Evolutionary conservation across 1,284 basidiomycete genomes (phyloP).

Genomic region (Hymenochaete sp.): DNA sequence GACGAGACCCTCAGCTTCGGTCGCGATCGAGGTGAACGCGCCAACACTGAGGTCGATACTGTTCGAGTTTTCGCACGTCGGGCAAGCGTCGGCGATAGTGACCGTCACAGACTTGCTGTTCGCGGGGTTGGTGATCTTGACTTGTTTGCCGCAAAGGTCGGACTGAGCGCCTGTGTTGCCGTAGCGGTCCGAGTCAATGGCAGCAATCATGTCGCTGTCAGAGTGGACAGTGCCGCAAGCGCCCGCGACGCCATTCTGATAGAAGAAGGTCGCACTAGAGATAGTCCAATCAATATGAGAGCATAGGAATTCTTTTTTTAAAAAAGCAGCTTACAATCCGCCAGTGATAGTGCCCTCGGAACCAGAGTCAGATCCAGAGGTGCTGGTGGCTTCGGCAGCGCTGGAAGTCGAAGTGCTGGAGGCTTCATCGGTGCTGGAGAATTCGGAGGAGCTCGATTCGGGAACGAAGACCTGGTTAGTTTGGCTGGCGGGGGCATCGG

Average conservation of each 20-base stretch:
- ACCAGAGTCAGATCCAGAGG: not conserved
- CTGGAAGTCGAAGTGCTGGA: slow-evolving; percentile 16
- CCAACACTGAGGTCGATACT: slow-evolving; percentile 76
- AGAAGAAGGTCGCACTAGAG: slow-evolving; percentile 50
- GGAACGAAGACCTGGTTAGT: slow-evolving; percentile 12
- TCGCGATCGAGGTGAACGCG: slow-evolving; percentile 61
- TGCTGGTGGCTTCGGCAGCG: slow-evolving; percentile 4
- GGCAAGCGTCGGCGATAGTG: slow-evolving; percentile 73
- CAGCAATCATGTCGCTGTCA: slow-evolving; percentile 64
- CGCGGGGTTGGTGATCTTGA: slow-evolving; percentile 54
- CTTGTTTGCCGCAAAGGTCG: slow-evolving; percentile 53
- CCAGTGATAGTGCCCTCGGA: slow-evolving; percentile 22
- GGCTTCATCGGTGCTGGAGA: slow-evolving; percentile 19
- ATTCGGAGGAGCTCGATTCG: slow-evolving; percentile 16
- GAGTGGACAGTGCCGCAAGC: slow-evolving; percentile 64
- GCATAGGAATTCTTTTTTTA: not conserved
- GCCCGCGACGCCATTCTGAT: slow-evolving; percentile 59
- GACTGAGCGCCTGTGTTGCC: slow-evolving; percentile 41
- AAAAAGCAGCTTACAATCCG: slow-evolving; percentile 35
- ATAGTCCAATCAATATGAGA: not conserved
- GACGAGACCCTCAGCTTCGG: slow-evolving; percentile 48
- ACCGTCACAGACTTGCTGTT: slow-evolving; percentile 55
- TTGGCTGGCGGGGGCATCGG: slow-evolving; percentile 18
- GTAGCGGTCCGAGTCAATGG: slow-evolving; percentile 49
- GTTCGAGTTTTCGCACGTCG: slow-evolving; percentile 58